phyloP scores from a whole-genome alignment of 176 grass and related monocot genomes.

The Oryza meyeriana region DNA sequence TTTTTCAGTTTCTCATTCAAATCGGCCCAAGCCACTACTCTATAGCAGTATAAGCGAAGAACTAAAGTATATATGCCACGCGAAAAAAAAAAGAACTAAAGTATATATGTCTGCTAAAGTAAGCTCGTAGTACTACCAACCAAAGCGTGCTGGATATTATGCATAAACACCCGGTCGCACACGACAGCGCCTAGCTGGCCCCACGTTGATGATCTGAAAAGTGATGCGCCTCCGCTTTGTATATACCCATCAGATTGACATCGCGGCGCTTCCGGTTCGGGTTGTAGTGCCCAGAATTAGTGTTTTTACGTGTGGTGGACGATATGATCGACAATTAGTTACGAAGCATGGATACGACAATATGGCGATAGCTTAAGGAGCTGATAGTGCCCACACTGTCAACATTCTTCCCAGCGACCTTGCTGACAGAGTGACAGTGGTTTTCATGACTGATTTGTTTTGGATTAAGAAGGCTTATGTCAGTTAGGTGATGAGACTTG shows the following conservation, averaged over 20 bases:
- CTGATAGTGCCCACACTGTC: background rate
- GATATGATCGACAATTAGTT: background rate
- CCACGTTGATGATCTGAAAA: slow-evolving; percentile 27
- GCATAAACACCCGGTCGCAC: background rate
- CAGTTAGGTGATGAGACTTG: background rate
- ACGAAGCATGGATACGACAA: background rate
- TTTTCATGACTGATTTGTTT: background rate
- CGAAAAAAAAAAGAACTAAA: no score
- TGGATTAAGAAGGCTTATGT: background rate
- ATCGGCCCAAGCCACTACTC: no score
- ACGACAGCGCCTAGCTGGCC: slow-evolving; percentile 47
- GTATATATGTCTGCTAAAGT: background rate
- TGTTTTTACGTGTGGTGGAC: background rate
- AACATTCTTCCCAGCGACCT: background rate
- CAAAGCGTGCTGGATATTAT: background rate
- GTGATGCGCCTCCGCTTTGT: slow-evolving; percentile 13
- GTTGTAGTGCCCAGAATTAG: background rate
- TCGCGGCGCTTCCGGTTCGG: background rate
- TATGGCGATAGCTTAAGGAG: background rate
- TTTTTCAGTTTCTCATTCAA: no score
- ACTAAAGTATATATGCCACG: background rate
- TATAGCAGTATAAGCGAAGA: background rate
- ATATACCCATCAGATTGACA: background rate
- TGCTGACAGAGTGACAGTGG: background rate
- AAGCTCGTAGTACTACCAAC: slow-evolving; percentile 5